A percentile compares a stretch with the other conserved stretches of the same genome.
Evolutionary conservation across 345 rosid genomes (phyloP).

Genomic region (Citrus mangshanensis): DNA sequence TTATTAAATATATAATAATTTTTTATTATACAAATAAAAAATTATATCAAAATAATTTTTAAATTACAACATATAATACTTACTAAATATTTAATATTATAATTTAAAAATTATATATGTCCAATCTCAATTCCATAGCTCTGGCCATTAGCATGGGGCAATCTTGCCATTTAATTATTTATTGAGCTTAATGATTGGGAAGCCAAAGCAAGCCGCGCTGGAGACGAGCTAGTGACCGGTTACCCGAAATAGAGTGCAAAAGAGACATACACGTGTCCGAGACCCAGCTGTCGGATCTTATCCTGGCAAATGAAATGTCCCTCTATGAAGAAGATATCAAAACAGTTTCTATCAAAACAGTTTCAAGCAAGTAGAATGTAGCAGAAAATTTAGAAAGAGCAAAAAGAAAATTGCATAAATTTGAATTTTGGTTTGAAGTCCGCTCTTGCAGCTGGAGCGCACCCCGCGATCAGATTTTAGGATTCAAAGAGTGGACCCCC

Average conservation of each 20-base stretch:
- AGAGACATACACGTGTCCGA: slow-evolving; percentile 31
- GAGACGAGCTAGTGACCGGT: slow-evolving; percentile 11
- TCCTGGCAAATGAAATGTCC: slow-evolving; percentile 21
- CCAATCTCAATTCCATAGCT: rapidly evolving
- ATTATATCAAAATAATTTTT: too few species aligned
- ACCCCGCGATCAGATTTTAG: slow-evolving; percentile 22
- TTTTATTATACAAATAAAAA: too few species aligned
- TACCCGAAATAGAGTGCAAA: background rate
- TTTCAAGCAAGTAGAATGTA: background rate
- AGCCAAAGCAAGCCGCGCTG: background rate
- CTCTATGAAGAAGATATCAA: background rate
- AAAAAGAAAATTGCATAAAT: slow-evolving; percentile 2
- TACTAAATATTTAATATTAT: too few species aligned
- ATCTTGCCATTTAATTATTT: background rate
- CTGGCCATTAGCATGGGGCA: too few species aligned
- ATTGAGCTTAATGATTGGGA: background rate
- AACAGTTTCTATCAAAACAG: slow-evolving; percentile 7
- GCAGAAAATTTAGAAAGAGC: background rate
- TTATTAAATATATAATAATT: too few species aligned
- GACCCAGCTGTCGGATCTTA: slow-evolving; percentile 44
- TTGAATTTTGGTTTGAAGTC: slow-evolving; percentile 37
- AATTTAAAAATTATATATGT: too few species aligned
- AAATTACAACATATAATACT: rapidly evolving
- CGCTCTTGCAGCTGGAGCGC: slow-evolving; percentile 39
- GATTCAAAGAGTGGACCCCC: slow-evolving; percentile 27